Conservation (phyloP, 352 stramenopile genomes). For the Aphanomyces cochlioides region DNA sequence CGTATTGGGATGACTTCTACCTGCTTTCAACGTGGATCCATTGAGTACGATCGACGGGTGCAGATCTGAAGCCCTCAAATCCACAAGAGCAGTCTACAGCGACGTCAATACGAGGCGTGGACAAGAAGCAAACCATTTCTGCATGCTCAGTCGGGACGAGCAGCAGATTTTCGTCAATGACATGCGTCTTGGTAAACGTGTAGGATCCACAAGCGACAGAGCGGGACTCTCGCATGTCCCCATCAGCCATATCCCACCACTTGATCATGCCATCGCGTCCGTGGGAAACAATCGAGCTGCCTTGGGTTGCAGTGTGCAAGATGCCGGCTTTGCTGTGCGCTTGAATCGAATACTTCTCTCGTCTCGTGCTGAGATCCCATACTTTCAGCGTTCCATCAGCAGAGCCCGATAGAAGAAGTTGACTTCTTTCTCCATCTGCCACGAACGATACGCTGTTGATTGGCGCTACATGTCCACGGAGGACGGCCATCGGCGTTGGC, state of each 20-base stretch:
- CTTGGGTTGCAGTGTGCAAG: slow-evolving; percentile 41
- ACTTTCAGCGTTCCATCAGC: slow-evolving; percentile 69
- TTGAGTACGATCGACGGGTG: slow-evolving; percentile 38
- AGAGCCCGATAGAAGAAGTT: slow-evolving; percentile 45
- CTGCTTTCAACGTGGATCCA: slow-evolving; percentile 41
- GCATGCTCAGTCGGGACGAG: slow-evolving; percentile 15
- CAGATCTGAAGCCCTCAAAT: slow-evolving; percentile 37
- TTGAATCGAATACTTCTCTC: slow-evolving; percentile 38
- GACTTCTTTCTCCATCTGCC: background rate
- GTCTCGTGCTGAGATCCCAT: slow-evolving; percentile 61
- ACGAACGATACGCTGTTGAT: slow-evolving; percentile 66
- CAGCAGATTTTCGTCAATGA: slow-evolving; percentile 9
- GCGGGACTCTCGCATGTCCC: slow-evolving; percentile 13
- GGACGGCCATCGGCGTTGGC: slow-evolving; percentile 51
- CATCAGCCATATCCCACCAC: slow-evolving; percentile 47
- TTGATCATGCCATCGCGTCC: slow-evolving; percentile 68
- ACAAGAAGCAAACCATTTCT: background rate
- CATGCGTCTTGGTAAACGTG: slow-evolving; percentile 38
- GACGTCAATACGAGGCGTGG: background rate
- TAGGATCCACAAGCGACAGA: slow-evolving; percentile 38
- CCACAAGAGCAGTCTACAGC: slow-evolving; percentile 47
- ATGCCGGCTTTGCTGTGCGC: slow-evolving; percentile 75
- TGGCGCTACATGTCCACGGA: slow-evolving; percentile 59
- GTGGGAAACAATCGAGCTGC: slow-evolving; percentile 47
- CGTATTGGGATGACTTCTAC: slow-evolving; percentile 10